These are phyloP conservation scores for Knufia petricola DNA, from an alignment of 2,329 filamentous ascomycete species.

Conservation along the genomic window DNA sequence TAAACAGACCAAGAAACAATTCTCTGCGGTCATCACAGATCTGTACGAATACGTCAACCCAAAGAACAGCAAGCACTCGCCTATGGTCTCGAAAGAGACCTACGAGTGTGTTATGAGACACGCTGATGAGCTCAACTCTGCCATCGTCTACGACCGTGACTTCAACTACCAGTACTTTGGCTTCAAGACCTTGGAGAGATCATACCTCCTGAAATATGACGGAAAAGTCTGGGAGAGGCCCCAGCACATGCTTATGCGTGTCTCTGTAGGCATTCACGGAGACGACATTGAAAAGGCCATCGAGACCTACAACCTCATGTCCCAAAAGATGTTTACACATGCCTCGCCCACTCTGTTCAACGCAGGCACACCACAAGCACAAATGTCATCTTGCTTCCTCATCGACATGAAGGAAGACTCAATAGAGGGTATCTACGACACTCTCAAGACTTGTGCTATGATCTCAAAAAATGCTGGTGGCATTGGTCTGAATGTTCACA, in stretches of 20 bases:
- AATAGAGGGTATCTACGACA: constrained; percentile 98
- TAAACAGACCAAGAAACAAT: constrained; percentile 99
- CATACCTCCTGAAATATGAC: constrained; percentile 89
- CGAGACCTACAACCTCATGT: constrained; percentile 99
- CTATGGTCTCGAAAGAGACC: constrained; percentile 88
- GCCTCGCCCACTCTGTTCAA: constrained; percentile 98
- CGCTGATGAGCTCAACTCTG: constrained; percentile 93
- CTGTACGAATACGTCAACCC: constrained; percentile 95
- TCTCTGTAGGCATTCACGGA: constrained; percentile 91
- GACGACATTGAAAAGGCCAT: constrained; percentile 89
- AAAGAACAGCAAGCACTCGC: constrained; percentile 70
- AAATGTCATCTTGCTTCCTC: constrained; percentile 96
- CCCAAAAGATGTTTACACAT: constrained; percentile 95
- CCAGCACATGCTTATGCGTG: constrained; percentile 99
- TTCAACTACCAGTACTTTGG: constrained; percentile 99
- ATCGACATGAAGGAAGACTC: constrained; percentile 99
- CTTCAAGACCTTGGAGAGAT: constrained; percentile 97
- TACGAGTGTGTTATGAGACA: constrained; percentile 94
- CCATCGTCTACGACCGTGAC: constrained; percentile 97
- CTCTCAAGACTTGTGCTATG: constrained; percentile 97
- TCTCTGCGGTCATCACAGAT: constrained; percentile 88
- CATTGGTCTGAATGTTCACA: constrained; percentile 92
- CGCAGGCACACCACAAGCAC: constrained; percentile 85
- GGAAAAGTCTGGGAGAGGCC: constrained; percentile 95
- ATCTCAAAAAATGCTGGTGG: constrained; percentile 99